Evolutionary conservation across 768 basidiomycete genomes (phyloP).

Genomic region (Lentinula edodes): DNA sequence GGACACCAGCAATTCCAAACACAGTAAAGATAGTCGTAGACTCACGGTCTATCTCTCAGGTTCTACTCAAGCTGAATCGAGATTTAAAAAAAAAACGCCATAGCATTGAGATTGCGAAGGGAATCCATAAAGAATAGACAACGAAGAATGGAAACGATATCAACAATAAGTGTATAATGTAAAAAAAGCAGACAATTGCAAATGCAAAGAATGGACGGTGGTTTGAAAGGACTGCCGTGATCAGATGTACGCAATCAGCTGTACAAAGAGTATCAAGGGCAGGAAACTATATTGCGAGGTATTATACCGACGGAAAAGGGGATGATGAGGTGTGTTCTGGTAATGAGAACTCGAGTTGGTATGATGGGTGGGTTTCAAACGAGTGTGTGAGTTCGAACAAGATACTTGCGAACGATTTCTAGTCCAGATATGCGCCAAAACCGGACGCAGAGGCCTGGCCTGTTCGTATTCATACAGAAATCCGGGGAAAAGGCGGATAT

Average conservation of each 20-base stretch:
- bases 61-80: not conserved
- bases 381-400: slow-evolving; percentile 5
- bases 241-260: not conserved
- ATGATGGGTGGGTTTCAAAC: not conserved
- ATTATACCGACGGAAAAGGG: not conserved
- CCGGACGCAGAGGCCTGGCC: not conserved
- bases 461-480: not conserved
- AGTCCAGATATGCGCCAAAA: not conserved
- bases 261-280: not conserved
- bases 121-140: not conserved
- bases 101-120: not conserved
- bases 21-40: not conserved
- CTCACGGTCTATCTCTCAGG: not conserved
- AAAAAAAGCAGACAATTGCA: not conserved
- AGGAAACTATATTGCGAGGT: not conserved
- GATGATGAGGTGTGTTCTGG: not conserved
- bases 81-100: not conserved
- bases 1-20: not conserved
- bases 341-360: not conserved
- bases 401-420: slow-evolving; percentile 4
- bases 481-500: not conserved
- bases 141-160: slow-evolving; percentile 7
- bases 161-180: slow-evolving; percentile 8
- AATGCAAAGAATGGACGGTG: not conserved
- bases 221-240: not conserved